Base-by-base conservation (phyloP, 1,284 basidiomycete species). In the Apiotrichum domesticum region DNA sequence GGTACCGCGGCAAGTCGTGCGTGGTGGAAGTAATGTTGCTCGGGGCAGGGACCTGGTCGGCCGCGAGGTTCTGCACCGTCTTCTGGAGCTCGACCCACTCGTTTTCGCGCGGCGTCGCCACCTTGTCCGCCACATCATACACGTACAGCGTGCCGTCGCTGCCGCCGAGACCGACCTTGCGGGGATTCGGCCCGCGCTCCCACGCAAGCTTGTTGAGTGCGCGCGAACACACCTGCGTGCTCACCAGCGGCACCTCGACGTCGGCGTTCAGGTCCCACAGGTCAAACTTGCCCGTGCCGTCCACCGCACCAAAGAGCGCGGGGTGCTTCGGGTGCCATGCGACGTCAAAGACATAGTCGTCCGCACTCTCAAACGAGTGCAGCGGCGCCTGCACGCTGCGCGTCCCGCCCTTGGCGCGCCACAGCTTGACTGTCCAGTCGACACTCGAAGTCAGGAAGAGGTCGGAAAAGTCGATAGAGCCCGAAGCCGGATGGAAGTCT, bases 321-420 rank as follows among this genome's bases (percentile, higher is more conserved):
- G 96, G 96, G 74, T 98, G 94, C 33, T 84, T 80, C 2, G 94
- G 92, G 73, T 98, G 94, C 96, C 96, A 99, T 71, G 87, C 88
- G 50, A 93, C 93, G 76, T 98, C 95, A 77, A 96, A 98, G n/a
- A 98, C 91, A 72, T 98, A 98, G 73, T 98, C 95, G 72, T 92
- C 90, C 10, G 90, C 87, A 75, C 97, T 94, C 66, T 98, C 94
- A 67, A 97, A 96, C 45, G 88, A 90, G 73, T 93, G 88, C 15
- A 96, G 66, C 1, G 94, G 90, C 74, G 11, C 80, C 74, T 84
- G 86, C 57, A 4, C 29, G 47, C 52, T 14, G 75, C 84, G 53
- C 33, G 37, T 46, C 10, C 52, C 49, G n/a, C 29, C 66, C 54
- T 67, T 88, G 6, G 87, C 82, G 43, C 90, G 81, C 93, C 93